Percentiles rank a stretch among this genome's conserved stretches.
phyloP scores from a whole-genome alignment of 306 rosid genomes.

The Rosa multiflora region DNA sequence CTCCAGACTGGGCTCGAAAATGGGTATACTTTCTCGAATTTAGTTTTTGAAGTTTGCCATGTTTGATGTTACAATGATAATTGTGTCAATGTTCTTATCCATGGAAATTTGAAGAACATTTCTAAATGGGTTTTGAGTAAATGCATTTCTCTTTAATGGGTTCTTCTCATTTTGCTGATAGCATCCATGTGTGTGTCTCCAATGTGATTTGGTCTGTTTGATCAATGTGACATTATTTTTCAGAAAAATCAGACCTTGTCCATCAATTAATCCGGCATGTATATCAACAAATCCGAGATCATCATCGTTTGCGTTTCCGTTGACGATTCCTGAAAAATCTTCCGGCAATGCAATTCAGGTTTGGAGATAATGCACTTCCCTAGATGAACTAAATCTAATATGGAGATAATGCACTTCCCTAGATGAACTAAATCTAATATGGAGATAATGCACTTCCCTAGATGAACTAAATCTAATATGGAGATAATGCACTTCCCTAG shows the following conservation, averaged over 20 bases:
- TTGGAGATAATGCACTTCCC: background rate
- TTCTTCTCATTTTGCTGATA: background rate
- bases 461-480: background rate
- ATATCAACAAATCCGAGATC: constrained; percentile 83
- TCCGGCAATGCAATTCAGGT: constrained; percentile 70
- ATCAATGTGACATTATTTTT: background rate
- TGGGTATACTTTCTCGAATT: constrained; percentile 47
- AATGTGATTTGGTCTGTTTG: constrained; percentile 21
- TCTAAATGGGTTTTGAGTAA: background rate
- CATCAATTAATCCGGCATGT: constrained; percentile 81
- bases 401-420: background rate
- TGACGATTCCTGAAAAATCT: constrained; percentile 61
- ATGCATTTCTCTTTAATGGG: background rate
- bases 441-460: background rate
- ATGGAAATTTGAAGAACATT: background rate
- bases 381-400: background rate
- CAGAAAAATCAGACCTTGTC: constrained; percentile 92
- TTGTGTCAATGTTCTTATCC: background rate
- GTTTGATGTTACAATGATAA: background rate
- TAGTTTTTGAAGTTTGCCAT: background rate
- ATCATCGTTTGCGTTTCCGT: constrained; percentile 74
- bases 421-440: too few species aligned
- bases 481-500: too few species aligned
- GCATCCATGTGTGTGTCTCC: background rate
- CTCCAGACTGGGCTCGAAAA: constrained; percentile 67